These are phyloP conservation scores for Komagataella populi DNA, from an alignment of 805 yeast species.

Conservation along the genomic window DNA sequence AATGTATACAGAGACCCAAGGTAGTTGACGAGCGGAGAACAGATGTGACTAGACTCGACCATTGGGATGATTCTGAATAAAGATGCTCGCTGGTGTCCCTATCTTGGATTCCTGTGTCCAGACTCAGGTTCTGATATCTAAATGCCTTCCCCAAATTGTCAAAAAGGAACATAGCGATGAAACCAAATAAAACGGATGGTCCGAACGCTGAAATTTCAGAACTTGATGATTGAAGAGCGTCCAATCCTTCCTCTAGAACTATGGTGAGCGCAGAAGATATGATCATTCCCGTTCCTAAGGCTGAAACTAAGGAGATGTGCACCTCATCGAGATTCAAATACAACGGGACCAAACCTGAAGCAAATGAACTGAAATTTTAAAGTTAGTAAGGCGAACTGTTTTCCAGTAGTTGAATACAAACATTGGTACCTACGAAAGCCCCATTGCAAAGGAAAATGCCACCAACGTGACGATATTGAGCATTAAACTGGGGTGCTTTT, in stretches of 20 bases:
- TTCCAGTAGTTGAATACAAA: background rate
- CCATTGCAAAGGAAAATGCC: slow-evolving; percentile 2
- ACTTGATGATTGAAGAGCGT: slow-evolving; percentile 18
- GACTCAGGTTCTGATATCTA: background rate
- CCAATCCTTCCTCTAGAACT: slow-evolving; percentile 56
- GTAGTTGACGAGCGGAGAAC: slow-evolving; percentile 33
- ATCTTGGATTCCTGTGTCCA: background rate
- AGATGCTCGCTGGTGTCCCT: slow-evolving; percentile 5
- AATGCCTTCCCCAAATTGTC: slow-evolving; percentile 15
- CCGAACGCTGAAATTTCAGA: slow-evolving; percentile 2
- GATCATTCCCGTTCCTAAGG: slow-evolving; percentile 45
- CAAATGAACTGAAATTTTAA: slow-evolving; percentile 9
- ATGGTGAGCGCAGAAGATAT: slow-evolving; percentile 45
- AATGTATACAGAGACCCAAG: slow-evolving; percentile 51
- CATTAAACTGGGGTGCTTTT: background rate
- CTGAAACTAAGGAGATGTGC: slow-evolving; percentile 25
- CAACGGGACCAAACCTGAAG: slow-evolving; percentile 16
- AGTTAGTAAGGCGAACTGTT: background rate
- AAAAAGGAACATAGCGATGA: slow-evolving; percentile 33
- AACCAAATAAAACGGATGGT: slow-evolving; percentile 24
- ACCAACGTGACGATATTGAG: background rate
- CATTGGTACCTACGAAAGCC: slow-evolving; percentile 1
- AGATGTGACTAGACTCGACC: background rate
- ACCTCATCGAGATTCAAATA: slow-evolving; percentile 10
- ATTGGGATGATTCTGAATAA: slow-evolving; percentile 5